Percentiles rank a stretch among this genome's conserved stretches.
Evolutionary conservation across 805 yeast species (phyloP).

Genomic region (Starmerella apicola): DNA sequence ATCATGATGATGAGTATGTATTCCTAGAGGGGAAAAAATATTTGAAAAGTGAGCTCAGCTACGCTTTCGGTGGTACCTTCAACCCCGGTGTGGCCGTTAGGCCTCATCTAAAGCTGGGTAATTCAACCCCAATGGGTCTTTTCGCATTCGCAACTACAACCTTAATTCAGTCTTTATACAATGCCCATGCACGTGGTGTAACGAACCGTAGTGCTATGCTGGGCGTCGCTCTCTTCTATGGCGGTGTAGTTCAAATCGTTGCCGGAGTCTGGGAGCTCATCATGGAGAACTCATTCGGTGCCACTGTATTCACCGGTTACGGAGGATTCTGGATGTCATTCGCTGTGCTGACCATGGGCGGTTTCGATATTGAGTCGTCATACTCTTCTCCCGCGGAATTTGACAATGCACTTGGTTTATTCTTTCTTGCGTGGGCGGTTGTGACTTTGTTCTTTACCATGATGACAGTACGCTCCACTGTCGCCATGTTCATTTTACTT

Average conservation of each 20-base stretch:
- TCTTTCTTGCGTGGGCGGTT: slow-evolving; percentile 48
- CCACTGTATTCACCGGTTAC: slow-evolving; percentile 31
- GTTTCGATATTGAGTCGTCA: slow-evolving; percentile 38
- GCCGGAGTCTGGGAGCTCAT: slow-evolving; percentile 62
- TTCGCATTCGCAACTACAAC: slow-evolving; percentile 51
- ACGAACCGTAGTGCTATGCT: slow-evolving; percentile 41
- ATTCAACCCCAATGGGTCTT: slow-evolving; percentile 54
- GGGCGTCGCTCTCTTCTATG: slow-evolving; percentile 51
- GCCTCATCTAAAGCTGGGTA: slow-evolving; percentile 41
- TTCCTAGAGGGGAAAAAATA: slow-evolving; percentile 31
- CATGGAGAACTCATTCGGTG: slow-evolving; percentile 55
- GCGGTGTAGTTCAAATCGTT: slow-evolving; percentile 46
- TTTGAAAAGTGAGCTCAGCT: slow-evolving; percentile 40
- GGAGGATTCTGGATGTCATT: slow-evolving; percentile 60
- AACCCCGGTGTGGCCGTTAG: slow-evolving; percentile 32
- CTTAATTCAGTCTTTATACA: slow-evolving; percentile 43
- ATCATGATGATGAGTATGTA: slow-evolving; percentile 19
- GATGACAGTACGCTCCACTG: slow-evolving; percentile 52
- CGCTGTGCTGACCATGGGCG: slow-evolving; percentile 42
- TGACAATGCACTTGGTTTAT: slow-evolving; percentile 45
- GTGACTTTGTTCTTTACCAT: slow-evolving; percentile 44
- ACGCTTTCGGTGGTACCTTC: slow-evolving; percentile 51
- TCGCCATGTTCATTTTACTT: slow-evolving; percentile 48
- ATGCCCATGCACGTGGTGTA: slow-evolving; percentile 49
- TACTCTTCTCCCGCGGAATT: slow-evolving; percentile 28